Percentiles rank a stretch among this genome's conserved stretches.
phyloP scores from a whole-genome alignment of 2,329 filamentous ascomycete genomes.

The Verticillium klebahnii region DNA sequence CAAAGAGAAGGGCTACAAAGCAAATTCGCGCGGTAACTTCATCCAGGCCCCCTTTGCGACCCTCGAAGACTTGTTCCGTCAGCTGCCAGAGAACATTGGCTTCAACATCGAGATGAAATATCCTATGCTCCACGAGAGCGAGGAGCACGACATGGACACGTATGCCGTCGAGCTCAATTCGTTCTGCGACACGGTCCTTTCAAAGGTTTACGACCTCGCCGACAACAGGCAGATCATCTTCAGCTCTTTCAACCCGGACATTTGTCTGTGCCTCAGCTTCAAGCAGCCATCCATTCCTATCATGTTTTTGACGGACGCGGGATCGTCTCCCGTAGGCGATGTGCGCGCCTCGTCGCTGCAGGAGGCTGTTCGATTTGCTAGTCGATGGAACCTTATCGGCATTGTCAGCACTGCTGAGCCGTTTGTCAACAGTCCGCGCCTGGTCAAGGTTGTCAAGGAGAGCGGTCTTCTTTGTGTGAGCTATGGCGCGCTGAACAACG shows the following conservation, averaged over 20 bases:
- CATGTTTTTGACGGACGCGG: constrained; percentile 88
- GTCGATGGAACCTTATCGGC: constrained; percentile 88
- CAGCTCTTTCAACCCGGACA: constrained; percentile 95
- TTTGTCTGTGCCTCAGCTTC: constrained; percentile 89
- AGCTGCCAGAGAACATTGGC: constrained; percentile 75
- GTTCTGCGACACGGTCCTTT: constrained; percentile 90
- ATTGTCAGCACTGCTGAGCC: constrained; percentile 87
- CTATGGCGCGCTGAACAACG: constrained; percentile 89
- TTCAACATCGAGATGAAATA: constrained; percentile 99
- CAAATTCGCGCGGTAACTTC: constrained; percentile 86
- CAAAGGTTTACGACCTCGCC: constrained; percentile 82
- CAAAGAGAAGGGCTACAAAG: constrained; percentile 93
- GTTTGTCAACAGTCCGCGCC: constrained; percentile 79
- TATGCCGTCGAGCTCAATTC: constrained; percentile 95
- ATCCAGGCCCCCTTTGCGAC: constrained; percentile 97
- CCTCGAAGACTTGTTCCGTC: constrained; percentile 84
- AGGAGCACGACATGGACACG: constrained; percentile 94
- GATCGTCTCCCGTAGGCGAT: constrained; percentile 75
- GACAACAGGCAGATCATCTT: constrained; percentile 90
- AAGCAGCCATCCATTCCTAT: constrained; percentile 97
- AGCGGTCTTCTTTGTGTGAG: constrained; percentile 90
- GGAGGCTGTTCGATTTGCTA: constrained; percentile 92
- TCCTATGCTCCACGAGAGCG: constrained; percentile 92
- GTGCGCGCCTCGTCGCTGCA: constrained; percentile 87
- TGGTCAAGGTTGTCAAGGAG: constrained; percentile 92